Base-by-base conservation (phyloP, 441 rosid species). In the Francoa sonchifolia region DNA sequence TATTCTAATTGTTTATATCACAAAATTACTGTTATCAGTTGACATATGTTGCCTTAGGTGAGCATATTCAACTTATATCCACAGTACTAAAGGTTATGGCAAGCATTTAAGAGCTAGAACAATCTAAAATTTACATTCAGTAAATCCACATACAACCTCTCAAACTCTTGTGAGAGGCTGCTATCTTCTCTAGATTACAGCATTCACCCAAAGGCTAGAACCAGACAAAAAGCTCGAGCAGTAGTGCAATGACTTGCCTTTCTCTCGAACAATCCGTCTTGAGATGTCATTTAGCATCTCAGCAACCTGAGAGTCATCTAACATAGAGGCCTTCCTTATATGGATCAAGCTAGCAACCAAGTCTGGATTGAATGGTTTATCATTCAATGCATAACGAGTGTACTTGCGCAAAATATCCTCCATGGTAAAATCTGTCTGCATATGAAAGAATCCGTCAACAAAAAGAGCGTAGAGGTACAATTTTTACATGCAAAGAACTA, bases 401-500 rank as follows among this genome's bases (percentile, higher is more conserved):
- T 85, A 89, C 63, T 89, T 89, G 58, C 94, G 72, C 59, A 85
- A 61, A 48, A 89, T 68, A 51, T 82, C 98, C 69, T 67, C 84
- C 84, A 69, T 68, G 65, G 68, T 72, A 64, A 82, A 85, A 66
- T 73, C 98, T 77, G 94, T 89, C 98, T 85, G 94, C 57, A 69
- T 54, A 54, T 15, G 19, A 48, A 73, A n/a, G n/a, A n/a, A n/a
- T n/a, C n/a, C n/a, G n/a, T n/a, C n/a, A n/a, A n/a, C n/a, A n/a
- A n/a, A n/a, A n/a, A n/a, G n/a, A n/a, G n/a, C n/a, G n/a, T n/a
- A n/a, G n/a, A n/a, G n/a, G n/a, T n/a, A n/a, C n/a, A n/a, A n/a
- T n/a, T n/a, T n/a, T n/a, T n/a, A n/a, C 44, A 45, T 9, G 10
- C 8, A 30, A 37, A n/a, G 14, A 33, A 19, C 37, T 22, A 15